Evolutionary conservation across 441 rosid genomes (phyloP).

Genomic region (Euphorbia schlechtendalii): DNA sequence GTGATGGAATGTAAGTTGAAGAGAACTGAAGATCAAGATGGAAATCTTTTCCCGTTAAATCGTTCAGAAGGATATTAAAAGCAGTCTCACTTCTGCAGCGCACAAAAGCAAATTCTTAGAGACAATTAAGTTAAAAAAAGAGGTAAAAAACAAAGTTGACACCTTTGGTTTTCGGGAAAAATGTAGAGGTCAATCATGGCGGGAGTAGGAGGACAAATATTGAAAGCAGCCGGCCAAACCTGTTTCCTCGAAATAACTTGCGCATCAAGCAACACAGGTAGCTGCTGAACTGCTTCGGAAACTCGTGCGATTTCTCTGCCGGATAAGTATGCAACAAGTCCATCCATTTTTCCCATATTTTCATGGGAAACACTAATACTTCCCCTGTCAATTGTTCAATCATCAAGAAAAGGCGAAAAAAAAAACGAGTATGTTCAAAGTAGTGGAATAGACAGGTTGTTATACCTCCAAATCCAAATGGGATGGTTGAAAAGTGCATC

Average conservation of each 20-base stretch:
- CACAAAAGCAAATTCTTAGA: too few relatives aligned
- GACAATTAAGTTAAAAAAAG: background rate
- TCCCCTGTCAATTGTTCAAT: background rate
- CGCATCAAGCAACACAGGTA: slow-evolving; percentile 1
- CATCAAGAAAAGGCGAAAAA: background rate
- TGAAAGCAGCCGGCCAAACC: slow-evolving; percentile 12
- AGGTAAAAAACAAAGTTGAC: background rate
- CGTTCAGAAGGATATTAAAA: background rate
- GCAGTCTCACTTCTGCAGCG: slow-evolving; percentile 1
- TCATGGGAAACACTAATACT: background rate
- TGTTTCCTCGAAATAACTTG: background rate
- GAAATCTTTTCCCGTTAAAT: background rate
- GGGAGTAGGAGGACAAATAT: slow-evolving; percentile 8
- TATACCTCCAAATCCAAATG: slow-evolving; percentile 7
- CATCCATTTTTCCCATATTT: slow-evolving; percentile 4
- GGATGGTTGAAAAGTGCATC: background rate
- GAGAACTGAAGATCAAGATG: slow-evolving; percentile 12
- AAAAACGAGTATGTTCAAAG: background rate
- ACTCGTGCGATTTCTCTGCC: slow-evolving; percentile 2
- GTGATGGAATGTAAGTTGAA: slow-evolving; percentile 11
- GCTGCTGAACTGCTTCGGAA: background rate
- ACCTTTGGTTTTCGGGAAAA: slow-evolving; percentile 7
- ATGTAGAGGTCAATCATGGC: slow-evolving; percentile 10
- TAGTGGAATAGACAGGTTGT: background rate
- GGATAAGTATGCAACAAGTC: slow-evolving; percentile 14